phyloP scores from a whole-genome alignment of 2,329 filamentous ascomycete genomes.

The Cercospora sp. region DNA sequence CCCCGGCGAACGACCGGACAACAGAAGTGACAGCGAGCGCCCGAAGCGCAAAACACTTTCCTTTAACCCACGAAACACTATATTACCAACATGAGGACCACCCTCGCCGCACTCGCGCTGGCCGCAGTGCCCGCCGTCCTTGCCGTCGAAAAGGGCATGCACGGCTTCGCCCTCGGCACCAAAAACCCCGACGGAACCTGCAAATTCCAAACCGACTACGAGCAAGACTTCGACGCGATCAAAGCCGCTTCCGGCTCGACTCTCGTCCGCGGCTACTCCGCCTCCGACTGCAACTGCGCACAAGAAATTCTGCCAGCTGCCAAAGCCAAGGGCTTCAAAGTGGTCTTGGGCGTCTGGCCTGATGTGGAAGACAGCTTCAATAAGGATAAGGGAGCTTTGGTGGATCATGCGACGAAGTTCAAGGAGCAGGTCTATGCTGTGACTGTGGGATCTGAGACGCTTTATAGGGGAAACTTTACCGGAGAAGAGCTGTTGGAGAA shows the following conservation, averaged over 20 bases:
- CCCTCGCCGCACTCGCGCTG: slow-evolving; percentile 32
- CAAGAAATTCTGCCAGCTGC: slow-evolving; percentile 65
- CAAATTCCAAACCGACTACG: slow-evolving; percentile 64
- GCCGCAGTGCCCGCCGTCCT: slow-evolving; percentile 31
- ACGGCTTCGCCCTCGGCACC: slow-evolving; percentile 68
- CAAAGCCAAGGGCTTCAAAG: slow-evolving; percentile 63
- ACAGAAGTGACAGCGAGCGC: slow-evolving; percentile 4
- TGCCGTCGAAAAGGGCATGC: slow-evolving; percentile 46
- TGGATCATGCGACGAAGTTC: slow-evolving; percentile 52
- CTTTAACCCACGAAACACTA: neutral
- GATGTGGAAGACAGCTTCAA: slow-evolving; percentile 64
- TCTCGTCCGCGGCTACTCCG: slow-evolving; percentile 67
- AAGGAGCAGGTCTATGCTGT: slow-evolving; percentile 65
- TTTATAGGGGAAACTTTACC: slow-evolving; percentile 69
- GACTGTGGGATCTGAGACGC: slow-evolving; percentile 69
- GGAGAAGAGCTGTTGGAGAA: slow-evolving; percentile 60
- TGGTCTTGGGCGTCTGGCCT: slow-evolving; percentile 71
- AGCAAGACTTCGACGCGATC: slow-evolving; percentile 65
- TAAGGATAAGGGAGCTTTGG: slow-evolving; percentile 61
- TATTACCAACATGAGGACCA: slow-evolving; percentile 30
- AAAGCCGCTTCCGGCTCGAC: slow-evolving; percentile 52
- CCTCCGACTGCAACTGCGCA: slow-evolving; percentile 65
- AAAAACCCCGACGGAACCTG: slow-evolving; percentile 62
- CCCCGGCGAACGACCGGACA: neutral
- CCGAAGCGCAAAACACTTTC: slow-evolving; percentile 1